Percentiles rank a stretch among this genome's conserved stretches.
These are phyloP conservation scores for Pelargonium citronellum DNA, from an alignment of 441 rosid genomes.

Conservation along the genomic window DNA sequence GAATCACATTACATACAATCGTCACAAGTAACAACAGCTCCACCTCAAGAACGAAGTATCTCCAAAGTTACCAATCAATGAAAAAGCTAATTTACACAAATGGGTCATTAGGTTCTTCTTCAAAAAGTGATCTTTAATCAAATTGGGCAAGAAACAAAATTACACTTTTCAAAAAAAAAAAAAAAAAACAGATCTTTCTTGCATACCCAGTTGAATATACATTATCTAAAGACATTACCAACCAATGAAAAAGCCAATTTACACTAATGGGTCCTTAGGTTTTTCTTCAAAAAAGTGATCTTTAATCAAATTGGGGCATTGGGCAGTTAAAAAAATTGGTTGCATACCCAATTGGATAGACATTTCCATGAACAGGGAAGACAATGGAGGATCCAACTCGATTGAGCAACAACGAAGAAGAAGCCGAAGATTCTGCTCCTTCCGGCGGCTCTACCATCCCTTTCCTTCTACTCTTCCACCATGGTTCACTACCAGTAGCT, in stretches of 20 bases:
- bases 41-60: background rate
- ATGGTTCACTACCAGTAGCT: conserved; percentile 7
- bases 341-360: conserved; percentile 13
- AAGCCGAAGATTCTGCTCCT: conserved; percentile 6
- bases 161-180: too few relatives aligned
- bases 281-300: conserved; percentile 1
- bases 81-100: background rate
- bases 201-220: background rate
- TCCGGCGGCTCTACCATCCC: conserved; percentile 3
- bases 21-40: background rate
- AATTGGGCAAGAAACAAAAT: background rate
- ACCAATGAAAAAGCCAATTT: background rate
- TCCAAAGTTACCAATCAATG: background rate
- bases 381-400: conserved; percentile 58
- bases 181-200: background rate
- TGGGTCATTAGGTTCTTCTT: conserved; percentile 1
- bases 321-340: background rate
- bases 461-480: conserved; percentile 11
- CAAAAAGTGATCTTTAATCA: conserved; percentile 4
- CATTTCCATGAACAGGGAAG: conserved; percentile 22
- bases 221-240: background rate
- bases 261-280: background rate
- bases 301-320: background rate
- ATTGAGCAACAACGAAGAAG: conserved; percentile 32
- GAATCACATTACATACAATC: background rate